phyloP scores from a whole-genome alignment of 1,139 yeast species.

The Hyphopichia buzzinii region DNA sequence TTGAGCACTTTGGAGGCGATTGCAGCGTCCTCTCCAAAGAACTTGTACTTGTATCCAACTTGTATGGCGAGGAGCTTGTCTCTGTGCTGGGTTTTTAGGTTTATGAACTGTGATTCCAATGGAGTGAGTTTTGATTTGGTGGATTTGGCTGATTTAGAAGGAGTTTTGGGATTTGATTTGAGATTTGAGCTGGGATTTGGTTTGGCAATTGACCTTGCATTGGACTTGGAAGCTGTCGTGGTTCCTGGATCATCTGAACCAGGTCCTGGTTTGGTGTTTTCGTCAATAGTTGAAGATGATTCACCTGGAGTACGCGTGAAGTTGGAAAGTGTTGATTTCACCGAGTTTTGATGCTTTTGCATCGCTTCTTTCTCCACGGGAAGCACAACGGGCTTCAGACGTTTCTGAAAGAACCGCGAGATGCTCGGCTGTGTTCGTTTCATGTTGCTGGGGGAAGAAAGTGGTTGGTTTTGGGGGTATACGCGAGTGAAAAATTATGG shows the following conservation, averaged over 20 bases:
- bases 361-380: not conserved
- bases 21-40: constrained; percentile 81
- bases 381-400: not conserved
- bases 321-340: too few species aligned
- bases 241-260: too few species aligned
- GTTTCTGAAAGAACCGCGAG: constrained; percentile 2
- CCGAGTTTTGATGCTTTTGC: too few species aligned
- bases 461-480: too few species aligned
- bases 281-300: too few species aligned
- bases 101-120: constrained; percentile 71
- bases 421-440: constrained; percentile 1
- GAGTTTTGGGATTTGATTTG: constrained; percentile 3
- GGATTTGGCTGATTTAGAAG: constrained; percentile 5
- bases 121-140: constrained; percentile 51
- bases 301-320: too few species aligned
- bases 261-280: too few species aligned
- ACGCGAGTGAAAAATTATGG: too few species aligned
- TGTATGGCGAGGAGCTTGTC: constrained; percentile 79
- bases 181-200: constrained; percentile 4
- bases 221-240: constrained; percentile 2
- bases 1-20: constrained; percentile 64
- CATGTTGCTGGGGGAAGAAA: too few species aligned
- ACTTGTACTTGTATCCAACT: constrained; percentile 88
- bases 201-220: constrained; percentile 4
- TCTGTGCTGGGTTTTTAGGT: constrained; percentile 53